Evolutionary conservation across 768 basidiomycete species (phyloP).

Genomic region (Boletus rubescentipes): DNA sequence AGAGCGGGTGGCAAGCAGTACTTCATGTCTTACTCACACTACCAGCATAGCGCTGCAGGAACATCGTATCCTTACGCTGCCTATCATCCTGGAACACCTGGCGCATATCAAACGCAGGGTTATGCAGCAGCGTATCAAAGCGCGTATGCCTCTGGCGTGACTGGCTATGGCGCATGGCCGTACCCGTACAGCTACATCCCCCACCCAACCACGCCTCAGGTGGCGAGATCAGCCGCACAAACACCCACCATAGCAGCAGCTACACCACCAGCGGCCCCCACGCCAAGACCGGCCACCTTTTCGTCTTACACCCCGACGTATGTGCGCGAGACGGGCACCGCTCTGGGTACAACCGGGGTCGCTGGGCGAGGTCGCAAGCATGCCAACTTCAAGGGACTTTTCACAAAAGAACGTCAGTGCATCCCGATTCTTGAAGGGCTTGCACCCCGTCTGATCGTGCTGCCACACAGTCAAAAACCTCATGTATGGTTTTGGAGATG

Average conservation of each 20-base stretch:
- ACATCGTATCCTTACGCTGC: constrained; percentile 66
- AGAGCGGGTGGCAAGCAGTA: neutral
- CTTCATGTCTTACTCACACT: constrained; percentile 37
- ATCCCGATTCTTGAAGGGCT: neutral
- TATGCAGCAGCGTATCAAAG: constrained; percentile 46
- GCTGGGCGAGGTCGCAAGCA: constrained; percentile 58
- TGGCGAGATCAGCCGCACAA: constrained; percentile 30
- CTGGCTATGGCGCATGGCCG: constrained; percentile 68
- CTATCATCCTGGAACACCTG: constrained; percentile 51
- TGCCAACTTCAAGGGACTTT: constrained; percentile 70
- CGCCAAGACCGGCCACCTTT: constrained; percentile 46
- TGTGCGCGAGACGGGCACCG: constrained; percentile 45
- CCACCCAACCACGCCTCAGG: constrained; percentile 32
- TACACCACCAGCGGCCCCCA: constrained; percentile 30
- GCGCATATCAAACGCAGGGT: constrained; percentile 47
- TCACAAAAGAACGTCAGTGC: constrained; percentile 75
- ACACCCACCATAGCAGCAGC: constrained; percentile 32
- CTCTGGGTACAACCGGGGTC: constrained; percentile 35
- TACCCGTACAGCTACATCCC: constrained; percentile 65
- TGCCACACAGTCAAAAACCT: constrained; percentile 63
- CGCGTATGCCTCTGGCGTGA: constrained; percentile 62
- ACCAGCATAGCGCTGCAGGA: constrained; percentile 41
- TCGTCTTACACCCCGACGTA: constrained; percentile 56
- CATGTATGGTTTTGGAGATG: constrained; percentile 95
- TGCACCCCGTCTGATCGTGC: constrained; percentile 15